A percentile compares a stretch with the other conserved stretches of the same genome.
Evolutionary conservation across 139 green algal genomes (phyloP).

Genomic region (Chlorella vulgaris): DNA sequence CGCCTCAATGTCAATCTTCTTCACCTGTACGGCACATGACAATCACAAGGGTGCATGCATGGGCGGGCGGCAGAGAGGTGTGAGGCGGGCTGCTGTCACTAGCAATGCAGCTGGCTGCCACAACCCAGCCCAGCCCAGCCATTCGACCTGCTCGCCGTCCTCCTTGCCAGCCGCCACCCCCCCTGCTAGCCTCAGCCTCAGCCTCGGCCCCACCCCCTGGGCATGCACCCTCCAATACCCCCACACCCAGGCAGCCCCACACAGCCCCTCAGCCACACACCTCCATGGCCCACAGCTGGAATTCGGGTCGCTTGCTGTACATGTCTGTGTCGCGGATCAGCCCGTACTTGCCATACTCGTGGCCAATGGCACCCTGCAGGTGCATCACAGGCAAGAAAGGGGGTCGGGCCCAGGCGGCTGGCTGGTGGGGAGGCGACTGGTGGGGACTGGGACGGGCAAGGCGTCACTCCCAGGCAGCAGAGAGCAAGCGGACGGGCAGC

Average conservation of each 20-base stretch:
- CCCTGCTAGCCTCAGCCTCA: too few relatives aligned
- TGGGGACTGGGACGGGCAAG: too few relatives aligned
- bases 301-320: conserved; percentile 77
- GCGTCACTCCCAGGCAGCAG: too few relatives aligned
- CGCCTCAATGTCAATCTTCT: conserved; percentile 76
- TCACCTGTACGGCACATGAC: conserved; percentile 40
- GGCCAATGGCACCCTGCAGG: conserved; percentile 10
- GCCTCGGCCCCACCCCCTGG: too few relatives aligned
- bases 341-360: conserved; percentile 82
- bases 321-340: conserved; percentile 77
- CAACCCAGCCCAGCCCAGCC: too few relatives aligned
- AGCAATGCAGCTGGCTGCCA: too few relatives aligned
- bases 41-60: not conserved
- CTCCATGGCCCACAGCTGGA: conserved; percentile 82
- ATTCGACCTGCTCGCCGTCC: not conserved
- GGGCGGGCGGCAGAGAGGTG: not conserved
- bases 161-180: too few relatives aligned
- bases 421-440: not conserved
- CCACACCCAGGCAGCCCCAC: too few relatives aligned
- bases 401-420: not conserved
- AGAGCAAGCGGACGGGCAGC: too few relatives aligned
- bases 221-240: too few relatives aligned
- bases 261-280: not conserved
- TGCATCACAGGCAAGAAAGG: not conserved
- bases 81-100: too few relatives aligned